phyloP scores from a whole-genome alignment of 2,329 filamentous ascomycete species.

The Colletotrichum sp. region DNA sequence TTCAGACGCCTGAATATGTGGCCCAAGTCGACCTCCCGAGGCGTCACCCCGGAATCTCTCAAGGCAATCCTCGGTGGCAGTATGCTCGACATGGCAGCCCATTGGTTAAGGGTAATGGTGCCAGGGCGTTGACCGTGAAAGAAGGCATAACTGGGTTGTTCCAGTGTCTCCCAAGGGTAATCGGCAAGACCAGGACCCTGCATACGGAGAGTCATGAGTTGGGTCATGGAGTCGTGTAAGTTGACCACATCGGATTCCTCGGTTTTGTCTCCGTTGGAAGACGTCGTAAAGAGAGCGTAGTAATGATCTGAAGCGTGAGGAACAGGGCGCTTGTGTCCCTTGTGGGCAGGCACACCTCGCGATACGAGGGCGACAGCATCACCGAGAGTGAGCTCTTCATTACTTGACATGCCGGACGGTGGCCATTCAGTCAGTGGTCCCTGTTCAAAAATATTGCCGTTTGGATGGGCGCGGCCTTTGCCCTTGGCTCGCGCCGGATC shows the following conservation, averaged over 20 bases:
- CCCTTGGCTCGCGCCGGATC: conserved; percentile 41
- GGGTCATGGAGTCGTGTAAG: conserved; percentile 60
- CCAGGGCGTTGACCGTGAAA: conserved; percentile 70
- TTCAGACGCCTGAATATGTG: conserved; percentile 64
- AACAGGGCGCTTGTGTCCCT: conserved; percentile 57
- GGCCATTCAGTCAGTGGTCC: conserved; percentile 60
- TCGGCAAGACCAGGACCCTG: conserved; percentile 44
- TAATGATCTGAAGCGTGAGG: conserved; percentile 61
- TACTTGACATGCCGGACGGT: conserved; percentile 52
- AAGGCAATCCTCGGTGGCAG: conserved; percentile 61
- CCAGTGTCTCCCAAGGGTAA: conserved; percentile 72
- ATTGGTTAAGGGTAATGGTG: conserved; percentile 75
- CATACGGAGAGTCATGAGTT: conserved; percentile 61
- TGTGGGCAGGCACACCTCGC: conserved; percentile 62
- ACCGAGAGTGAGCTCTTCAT: conserved; percentile 56
- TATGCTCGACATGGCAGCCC: conserved; percentile 64
- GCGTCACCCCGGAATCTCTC: conserved; percentile 60
- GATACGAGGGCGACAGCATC: conserved; percentile 63
- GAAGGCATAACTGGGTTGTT: conserved; percentile 76
- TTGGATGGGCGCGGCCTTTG: conserved; percentile 40
- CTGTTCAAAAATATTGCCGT: conserved; percentile 31
- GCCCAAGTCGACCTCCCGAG: conserved; percentile 65
- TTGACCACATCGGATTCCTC: conserved; percentile 53
- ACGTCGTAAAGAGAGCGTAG: conserved; percentile 61
- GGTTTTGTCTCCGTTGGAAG: conserved; percentile 49